Percentiles rank a stretch among this genome's conserved stretches.
phyloP scores from a whole-genome alignment of 2,329 filamentous ascomycete genomes.

The Stachybotrys chlorohalonatus region DNA sequence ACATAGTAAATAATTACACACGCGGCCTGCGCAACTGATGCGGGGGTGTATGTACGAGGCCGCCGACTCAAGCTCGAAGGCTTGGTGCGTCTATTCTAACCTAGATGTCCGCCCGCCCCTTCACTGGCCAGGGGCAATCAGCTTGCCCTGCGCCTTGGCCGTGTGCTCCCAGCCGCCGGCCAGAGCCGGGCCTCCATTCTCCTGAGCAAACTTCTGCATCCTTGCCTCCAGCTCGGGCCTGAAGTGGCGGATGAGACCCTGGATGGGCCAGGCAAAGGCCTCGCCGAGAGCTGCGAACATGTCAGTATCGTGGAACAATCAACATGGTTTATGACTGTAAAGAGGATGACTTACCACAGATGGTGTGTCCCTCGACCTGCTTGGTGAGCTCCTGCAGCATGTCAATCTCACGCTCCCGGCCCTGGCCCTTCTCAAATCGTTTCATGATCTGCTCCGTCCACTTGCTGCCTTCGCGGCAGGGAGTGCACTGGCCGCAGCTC shows the following conservation, averaged over 20 bases:
- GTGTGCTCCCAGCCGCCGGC: conserved; percentile 84
- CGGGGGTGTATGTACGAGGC: conserved; percentile 18
- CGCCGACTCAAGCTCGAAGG: conserved; percentile 2
- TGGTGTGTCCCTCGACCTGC: conserved; percentile 98
- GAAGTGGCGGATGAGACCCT: conserved; percentile 97
- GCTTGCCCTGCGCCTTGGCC: conserved; percentile 65
- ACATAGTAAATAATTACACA: conserved; percentile 13
- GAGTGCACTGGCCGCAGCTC: conserved; percentile 96
- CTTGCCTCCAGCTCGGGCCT: conserved; percentile 88
- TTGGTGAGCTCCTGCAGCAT: conserved; percentile 99
- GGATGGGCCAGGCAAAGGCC: conserved; percentile 97
- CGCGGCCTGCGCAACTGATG: conserved; percentile 3
- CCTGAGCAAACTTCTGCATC: conserved; percentile 70
- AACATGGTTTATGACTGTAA: not conserved
- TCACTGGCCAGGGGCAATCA: conserved; percentile 88
- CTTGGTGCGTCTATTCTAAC: conserved; percentile 2
- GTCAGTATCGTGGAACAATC: conserved; percentile 10
- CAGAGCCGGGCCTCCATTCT: conserved; percentile 63
- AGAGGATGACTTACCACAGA: conserved; percentile 63
- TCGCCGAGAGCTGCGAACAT: conserved; percentile 66
- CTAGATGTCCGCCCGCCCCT: conserved; percentile 9
- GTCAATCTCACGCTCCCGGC: conserved; percentile 86
- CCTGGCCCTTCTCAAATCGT: conserved; percentile 86
- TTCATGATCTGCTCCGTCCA: conserved; percentile 99
- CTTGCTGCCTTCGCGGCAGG: conserved; percentile 97